Conservation (phyloP, 805 yeast species). For the Hanseniaspora jakobsenii region DNA sequence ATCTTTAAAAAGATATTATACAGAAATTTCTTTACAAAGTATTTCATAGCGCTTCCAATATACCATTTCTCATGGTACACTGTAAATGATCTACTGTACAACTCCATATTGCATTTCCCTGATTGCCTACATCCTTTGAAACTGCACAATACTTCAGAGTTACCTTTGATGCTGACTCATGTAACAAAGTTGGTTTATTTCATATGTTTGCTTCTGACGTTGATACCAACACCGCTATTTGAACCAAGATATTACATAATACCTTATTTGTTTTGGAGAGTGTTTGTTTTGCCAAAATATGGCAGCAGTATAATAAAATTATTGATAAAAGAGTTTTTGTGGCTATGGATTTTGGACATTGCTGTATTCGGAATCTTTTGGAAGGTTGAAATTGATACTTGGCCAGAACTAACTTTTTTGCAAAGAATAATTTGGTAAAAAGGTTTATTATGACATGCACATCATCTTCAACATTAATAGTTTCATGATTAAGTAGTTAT, state of each 20-base stretch:
- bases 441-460: neutral
- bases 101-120: slow-evolving; percentile 28
- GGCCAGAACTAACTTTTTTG: slow-evolving; percentile 47
- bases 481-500: neutral
- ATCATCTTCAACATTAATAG: neutral
- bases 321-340: slow-evolving; percentile 39
- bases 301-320: slow-evolving; percentile 21
- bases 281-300: slow-evolving; percentile 37
- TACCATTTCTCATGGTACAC: slow-evolving; percentile 50
- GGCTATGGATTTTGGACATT: slow-evolving; percentile 49
- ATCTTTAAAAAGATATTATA: slow-evolving; percentile 55
- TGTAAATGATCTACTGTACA: slow-evolving; percentile 29
- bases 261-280: slow-evolving; percentile 66
- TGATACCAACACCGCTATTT: slow-evolving; percentile 81
- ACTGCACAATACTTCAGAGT: slow-evolving; percentile 26
- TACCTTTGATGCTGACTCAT: slow-evolving; percentile 34
- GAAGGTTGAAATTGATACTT: slow-evolving; percentile 42
- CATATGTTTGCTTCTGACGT: slow-evolving; percentile 43
- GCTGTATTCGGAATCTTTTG: slow-evolving; percentile 46
- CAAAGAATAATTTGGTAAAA: slow-evolving; percentile 83
- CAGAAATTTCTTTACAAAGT: slow-evolving; percentile 34
- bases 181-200: slow-evolving; percentile 41
- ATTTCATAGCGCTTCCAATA: slow-evolving; percentile 45
- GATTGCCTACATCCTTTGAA: slow-evolving; percentile 30
- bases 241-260: slow-evolving; percentile 88